Conservation (phyloP, 768 basidiomycete species). For the Suillus tomentosus region DNA sequence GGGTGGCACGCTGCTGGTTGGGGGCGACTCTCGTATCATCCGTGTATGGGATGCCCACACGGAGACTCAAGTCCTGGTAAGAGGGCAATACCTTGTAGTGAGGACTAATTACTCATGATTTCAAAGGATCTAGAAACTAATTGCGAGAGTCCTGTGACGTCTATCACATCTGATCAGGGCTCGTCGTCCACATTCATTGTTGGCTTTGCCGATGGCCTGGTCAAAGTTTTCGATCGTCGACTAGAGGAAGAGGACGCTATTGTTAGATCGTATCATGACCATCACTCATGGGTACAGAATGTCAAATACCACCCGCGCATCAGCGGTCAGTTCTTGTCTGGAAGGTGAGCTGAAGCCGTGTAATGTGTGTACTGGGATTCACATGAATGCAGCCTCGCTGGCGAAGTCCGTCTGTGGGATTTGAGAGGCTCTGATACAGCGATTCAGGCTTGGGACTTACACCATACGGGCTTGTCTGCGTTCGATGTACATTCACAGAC, state of each 20-base stretch:
- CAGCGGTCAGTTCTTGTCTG: constrained; percentile 76
- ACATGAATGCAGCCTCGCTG: constrained; percentile 64
- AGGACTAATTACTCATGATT: constrained; percentile 9
- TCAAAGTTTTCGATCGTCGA: constrained; percentile 92
- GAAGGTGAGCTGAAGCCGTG: constrained; percentile 56
- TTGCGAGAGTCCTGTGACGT: constrained; percentile 87
- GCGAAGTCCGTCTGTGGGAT: constrained; percentile 92
- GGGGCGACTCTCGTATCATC: constrained; percentile 88
- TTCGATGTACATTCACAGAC: constrained; percentile 87
- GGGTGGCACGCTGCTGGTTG: constrained; percentile 81
- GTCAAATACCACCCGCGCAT: constrained; percentile 80
- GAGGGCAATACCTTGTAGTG: constrained; percentile 24
- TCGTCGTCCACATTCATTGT: constrained; percentile 81
- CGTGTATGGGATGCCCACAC: constrained; percentile 95
- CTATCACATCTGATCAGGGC: constrained; percentile 76
- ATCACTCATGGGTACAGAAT: constrained; percentile 91
- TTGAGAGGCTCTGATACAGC: constrained; percentile 64
- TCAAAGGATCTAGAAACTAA: constrained; percentile 85
- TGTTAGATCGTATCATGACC: constrained; percentile 70
- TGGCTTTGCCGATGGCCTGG: constrained; percentile 89
- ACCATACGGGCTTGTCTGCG: constrained; percentile 72
- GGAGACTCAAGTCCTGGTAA: constrained; percentile 73
- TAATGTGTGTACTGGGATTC: background rate
- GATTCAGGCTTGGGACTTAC: constrained; percentile 61
- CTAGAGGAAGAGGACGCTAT: constrained; percentile 81